Conservation (phyloP, 345 rosid genomes). For the Carallia pectinifolia region DNA sequence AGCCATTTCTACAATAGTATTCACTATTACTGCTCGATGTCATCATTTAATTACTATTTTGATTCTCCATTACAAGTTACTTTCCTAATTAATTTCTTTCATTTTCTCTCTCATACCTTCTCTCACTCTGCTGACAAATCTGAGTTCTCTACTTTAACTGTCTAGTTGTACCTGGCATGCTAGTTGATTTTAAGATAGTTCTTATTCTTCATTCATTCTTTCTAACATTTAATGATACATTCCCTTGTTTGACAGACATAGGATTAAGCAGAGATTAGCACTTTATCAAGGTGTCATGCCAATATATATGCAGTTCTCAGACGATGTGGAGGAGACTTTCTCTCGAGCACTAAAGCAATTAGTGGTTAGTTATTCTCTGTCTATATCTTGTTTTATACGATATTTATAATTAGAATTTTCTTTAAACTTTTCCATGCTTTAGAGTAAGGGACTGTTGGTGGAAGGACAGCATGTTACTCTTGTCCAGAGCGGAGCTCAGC, state of each 20-base stretch:
- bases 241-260: constrained; percentile 49
- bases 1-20: background rate
- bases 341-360: constrained; percentile 64
- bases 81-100: background rate
- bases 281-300: constrained; percentile 94
- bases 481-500: constrained; percentile 94
- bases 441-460: constrained; percentile 64
- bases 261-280: constrained; percentile 83
- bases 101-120: background rate
- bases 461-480: constrained; percentile 76
- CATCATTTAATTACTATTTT: background rate
- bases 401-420: background rate
- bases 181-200: background rate
- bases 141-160: constrained; percentile 6
- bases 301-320: constrained; percentile 76
- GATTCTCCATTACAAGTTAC: background rate
- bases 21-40: no score
- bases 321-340: constrained; percentile 89
- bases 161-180: constrained; percentile 1
- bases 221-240: constrained; percentile 1
- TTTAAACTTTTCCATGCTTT: constrained; percentile 18
- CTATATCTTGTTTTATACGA: background rate
- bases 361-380: constrained; percentile 44
- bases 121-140: no score
- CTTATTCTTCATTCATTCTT: background rate